These are phyloP conservation scores for Diaporthe capsici DNA, from an alignment of 2,329 filamentous ascomycete species.

Conservation along the genomic window DNA sequence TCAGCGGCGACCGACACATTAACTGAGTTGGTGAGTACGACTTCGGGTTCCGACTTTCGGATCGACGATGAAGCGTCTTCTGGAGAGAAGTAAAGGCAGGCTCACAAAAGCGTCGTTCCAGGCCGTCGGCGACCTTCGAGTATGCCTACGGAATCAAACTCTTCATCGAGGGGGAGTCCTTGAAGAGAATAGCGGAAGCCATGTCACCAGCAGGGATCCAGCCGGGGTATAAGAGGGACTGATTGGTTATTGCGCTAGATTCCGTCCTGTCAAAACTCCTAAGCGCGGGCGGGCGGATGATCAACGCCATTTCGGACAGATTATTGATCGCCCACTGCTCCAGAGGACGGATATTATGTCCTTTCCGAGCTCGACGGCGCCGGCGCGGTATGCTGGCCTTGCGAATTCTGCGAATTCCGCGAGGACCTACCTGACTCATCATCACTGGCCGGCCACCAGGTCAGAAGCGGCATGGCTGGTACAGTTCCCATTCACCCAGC, in stretches of 20 bases:
- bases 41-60: not conserved
- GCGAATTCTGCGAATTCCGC: not conserved
- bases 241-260: constrained; percentile 29
- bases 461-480: not conserved
- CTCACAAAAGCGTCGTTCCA: not conserved
- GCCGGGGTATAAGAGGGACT: not conserved
- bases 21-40: not conserved
- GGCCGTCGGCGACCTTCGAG: not conserved
- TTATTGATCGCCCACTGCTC: constrained; percentile 26
- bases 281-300: constrained; percentile 30
- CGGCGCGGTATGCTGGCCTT: not conserved
- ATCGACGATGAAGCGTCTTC: not conserved
- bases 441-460: not conserved
- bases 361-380: constrained; percentile 28
- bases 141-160: not conserved
- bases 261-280: constrained; percentile 31
- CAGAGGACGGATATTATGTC: constrained; percentile 26
- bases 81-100: not conserved
- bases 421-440: not conserved
- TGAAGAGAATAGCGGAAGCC: not conserved
- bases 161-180: constrained; percentile 2
- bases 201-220: constrained; percentile 15
- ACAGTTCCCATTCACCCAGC: not conserved
- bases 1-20: not conserved
- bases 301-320: constrained; percentile 30